Evolutionary conservation across 257 asterid species (phyloP).

Genomic region (Scutellaria baicalensis): DNA sequence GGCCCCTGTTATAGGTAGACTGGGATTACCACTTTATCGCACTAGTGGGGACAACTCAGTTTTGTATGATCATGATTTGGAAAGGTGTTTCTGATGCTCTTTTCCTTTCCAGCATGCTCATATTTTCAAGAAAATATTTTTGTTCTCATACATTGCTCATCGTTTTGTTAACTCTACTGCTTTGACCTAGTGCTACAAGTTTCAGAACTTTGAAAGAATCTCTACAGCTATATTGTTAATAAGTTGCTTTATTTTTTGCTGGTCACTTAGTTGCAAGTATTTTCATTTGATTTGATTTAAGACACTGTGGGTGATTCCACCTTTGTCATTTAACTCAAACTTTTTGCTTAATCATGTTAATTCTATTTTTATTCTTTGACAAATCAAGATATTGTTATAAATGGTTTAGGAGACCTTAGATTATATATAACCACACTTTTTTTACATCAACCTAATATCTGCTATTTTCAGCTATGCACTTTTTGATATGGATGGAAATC

Average conservation of each 20-base stretch:
- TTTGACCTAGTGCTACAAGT: not conserved
- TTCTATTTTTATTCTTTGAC: not conserved
- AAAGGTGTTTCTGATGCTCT: constrained; percentile 42
- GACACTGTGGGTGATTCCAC: not conserved
- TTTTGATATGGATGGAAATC: constrained; percentile 81
- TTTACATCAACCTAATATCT: not conserved
- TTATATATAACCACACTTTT: not conserved
- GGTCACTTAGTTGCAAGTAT: not conserved
- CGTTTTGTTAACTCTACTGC: not conserved
- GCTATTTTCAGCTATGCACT: constrained; percentile 64
- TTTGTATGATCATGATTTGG: constrained; percentile 85
- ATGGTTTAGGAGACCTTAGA: not conserved
- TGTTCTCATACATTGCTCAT: not conserved
- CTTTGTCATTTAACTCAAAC: not conserved
- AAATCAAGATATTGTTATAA: not conserved
- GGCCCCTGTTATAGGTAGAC: constrained; percentile 77
- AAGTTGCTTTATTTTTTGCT: not conserved
- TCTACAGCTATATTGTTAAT: not conserved
- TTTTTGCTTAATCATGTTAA: not conserved
- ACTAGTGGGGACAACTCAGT: constrained; percentile 94
- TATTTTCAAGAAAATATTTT: not conserved
- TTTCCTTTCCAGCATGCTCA: not conserved
- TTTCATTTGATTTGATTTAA: not conserved
- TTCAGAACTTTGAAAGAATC: not conserved
- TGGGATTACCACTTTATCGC: constrained; percentile 87